phyloP scores from a whole-genome alignment of 805 yeast species.

The Starmerella riodocensis region DNA sequence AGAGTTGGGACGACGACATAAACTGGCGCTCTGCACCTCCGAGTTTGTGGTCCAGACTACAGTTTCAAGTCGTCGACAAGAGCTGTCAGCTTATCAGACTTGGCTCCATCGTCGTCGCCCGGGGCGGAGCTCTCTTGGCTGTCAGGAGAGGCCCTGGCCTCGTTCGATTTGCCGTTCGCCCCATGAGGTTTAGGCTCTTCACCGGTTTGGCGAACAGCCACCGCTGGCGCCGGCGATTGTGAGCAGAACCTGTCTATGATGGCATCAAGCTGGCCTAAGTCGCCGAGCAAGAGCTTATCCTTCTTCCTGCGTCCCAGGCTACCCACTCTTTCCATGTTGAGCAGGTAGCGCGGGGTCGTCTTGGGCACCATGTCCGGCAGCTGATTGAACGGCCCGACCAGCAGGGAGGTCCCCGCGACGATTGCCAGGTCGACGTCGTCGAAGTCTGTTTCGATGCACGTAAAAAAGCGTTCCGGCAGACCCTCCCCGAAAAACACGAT shows the following conservation, averaged over 20 bases:
- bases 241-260: neutral
- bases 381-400: conserved; percentile 82
- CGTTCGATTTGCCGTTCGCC: no score
- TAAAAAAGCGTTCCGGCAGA: conserved; percentile 58
- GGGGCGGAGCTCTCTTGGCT: no score
- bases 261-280: conserved; percentile 40
- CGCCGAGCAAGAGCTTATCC: conserved; percentile 49
- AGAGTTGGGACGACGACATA: no score
- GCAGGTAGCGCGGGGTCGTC: conserved; percentile 43
- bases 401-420: conserved; percentile 84
- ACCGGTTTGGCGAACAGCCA: no score
- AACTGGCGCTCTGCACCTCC: no score
- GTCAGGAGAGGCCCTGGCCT: no score
- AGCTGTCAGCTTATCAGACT: no score
- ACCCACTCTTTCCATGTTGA: conserved; percentile 71
- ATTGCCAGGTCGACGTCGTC: conserved; percentile 45
- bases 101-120: no score
- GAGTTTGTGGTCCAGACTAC: no score
- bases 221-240: no score
- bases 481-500: conserved; percentile 91
- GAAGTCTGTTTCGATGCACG: conserved; percentile 48
- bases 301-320: conserved; percentile 41
- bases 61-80: no score
- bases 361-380: conserved; percentile 53
- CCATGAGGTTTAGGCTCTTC: no score